phyloP scores from a whole-genome alignment of 2,329 filamentous ascomycete genomes.

The Magnaporthiopsis poae region DNA sequence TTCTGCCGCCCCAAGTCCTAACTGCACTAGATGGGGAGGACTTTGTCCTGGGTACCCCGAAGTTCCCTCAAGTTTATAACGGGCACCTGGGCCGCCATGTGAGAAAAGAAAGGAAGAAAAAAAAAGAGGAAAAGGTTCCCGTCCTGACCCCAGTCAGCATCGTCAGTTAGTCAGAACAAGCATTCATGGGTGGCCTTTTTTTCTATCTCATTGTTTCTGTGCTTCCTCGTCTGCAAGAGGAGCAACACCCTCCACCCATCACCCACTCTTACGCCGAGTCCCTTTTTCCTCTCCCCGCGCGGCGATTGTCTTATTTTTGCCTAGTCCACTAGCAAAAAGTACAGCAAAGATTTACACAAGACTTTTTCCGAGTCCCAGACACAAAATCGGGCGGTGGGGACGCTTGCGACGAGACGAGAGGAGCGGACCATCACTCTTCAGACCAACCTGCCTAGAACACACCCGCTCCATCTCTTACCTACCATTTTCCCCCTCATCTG shows the following conservation, averaged over 20 bases:
- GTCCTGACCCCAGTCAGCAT: background rate
- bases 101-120: background rate
- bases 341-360: background rate
- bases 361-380: background rate
- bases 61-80: background rate
- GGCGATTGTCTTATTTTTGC: background rate
- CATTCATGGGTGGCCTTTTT: background rate
- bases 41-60: background rate
- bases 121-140: background rate
- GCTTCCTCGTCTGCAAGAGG: background rate
- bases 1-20: background rate
- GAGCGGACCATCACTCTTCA: background rate
- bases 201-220: background rate
- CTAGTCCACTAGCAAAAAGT: background rate
- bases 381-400: background rate
- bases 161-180: too few species aligned
- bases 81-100: background rate
- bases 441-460: background rate
- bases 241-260: background rate
- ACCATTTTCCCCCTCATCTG: background rate
- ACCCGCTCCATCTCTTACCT: background rate
- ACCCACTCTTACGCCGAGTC: background rate
- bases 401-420: background rate
- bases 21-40: background rate
- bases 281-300: background rate